These are phyloP conservation scores for Eragrostis nindensis DNA, from an alignment of 176 grass and related monocot species.

Conservation along the genomic window DNA sequence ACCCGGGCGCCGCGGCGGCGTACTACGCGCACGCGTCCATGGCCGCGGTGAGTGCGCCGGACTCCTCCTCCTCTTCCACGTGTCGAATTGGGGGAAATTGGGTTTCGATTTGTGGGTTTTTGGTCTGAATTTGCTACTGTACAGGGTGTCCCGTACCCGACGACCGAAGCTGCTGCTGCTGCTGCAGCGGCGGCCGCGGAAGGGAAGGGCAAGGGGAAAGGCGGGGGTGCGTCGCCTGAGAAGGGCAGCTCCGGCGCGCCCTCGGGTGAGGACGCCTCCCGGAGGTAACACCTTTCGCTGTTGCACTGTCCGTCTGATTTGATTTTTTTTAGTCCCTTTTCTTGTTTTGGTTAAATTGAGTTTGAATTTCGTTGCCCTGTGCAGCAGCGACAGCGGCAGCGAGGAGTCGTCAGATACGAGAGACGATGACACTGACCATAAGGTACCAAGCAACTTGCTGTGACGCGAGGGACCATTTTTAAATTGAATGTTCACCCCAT, in stretches of 20 bases:
- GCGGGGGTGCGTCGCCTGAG: constrained; percentile 52
- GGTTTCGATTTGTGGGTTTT: constrained; percentile 28
- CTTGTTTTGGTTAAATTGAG: constrained; percentile 20
- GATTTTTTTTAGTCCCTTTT: neutral
- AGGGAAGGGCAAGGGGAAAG: constrained; percentile 66
- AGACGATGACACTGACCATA: constrained; percentile 66
- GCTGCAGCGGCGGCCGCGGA: constrained; percentile 42
- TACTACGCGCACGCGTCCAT: constrained; percentile 89
- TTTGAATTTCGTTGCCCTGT: constrained; percentile 37
- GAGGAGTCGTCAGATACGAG: constrained; percentile 80
- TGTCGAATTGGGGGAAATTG: constrained; percentile 18
- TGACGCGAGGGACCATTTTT: constrained; percentile 34
- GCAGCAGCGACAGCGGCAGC: constrained; percentile 67
- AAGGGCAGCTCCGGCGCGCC: constrained; percentile 57
- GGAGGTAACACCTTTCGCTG: constrained; percentile 48
- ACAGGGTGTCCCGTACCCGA: constrained; percentile 63
- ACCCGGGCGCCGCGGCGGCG: constrained; percentile 64
- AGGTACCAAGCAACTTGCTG: constrained; percentile 56
- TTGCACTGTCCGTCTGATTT: constrained; percentile 11
- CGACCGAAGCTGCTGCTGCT: constrained; percentile 50
- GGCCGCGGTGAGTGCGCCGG: constrained; percentile 56
- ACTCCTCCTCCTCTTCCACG: neutral
- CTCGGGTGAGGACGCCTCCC: constrained; percentile 66
- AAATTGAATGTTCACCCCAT: constrained; percentile 34
- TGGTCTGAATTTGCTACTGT: constrained; percentile 27